These are phyloP conservation scores for Saturnispora hagleri DNA, from an alignment of 805 yeast genomes.

Conservation along the genomic window DNA sequence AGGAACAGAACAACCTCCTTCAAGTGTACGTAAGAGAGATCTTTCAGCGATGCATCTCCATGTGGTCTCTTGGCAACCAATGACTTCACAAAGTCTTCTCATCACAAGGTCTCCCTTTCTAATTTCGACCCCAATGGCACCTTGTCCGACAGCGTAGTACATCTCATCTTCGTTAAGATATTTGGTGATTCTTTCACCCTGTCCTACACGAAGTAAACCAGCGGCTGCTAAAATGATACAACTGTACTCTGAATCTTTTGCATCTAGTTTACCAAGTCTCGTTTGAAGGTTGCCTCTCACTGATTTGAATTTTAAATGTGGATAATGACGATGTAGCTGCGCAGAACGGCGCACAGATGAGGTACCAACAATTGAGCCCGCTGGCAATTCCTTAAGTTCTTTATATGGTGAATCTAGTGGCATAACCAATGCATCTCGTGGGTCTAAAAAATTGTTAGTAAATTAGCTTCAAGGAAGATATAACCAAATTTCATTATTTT, in stretches of 20 bases:
- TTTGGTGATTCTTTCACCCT: conserved; percentile 68
- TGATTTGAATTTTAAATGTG: conserved; percentile 68
- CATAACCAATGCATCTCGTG: conserved; percentile 87
- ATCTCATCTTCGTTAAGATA: conserved; percentile 65
- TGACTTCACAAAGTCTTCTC: conserved; percentile 47
- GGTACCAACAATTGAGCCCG: conserved; percentile 84
- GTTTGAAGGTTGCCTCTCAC: conserved; percentile 83
- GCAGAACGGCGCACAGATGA: conserved; percentile 92
- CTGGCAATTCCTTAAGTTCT: conserved; percentile 65
- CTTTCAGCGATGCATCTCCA: conserved; percentile 83
- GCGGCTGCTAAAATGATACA: conserved; percentile 91
- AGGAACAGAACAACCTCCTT: conserved; percentile 98
- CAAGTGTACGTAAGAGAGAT: conserved; percentile 73
- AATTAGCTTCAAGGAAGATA: too few relatives aligned
- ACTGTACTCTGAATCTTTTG: conserved; percentile 41
- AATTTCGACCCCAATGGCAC: conserved; percentile 91
- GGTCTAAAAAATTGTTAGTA: conserved; percentile 40
- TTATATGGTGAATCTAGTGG: conserved; percentile 52
- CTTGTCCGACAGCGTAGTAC: conserved; percentile 98
- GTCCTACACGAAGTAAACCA: conserved; percentile 67
- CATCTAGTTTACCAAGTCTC: conserved; percentile 73
- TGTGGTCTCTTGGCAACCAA: conserved; percentile 59
- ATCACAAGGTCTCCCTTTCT: conserved; percentile 57
- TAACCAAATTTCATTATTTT: background rate
- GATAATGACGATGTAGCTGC: conserved; percentile 71